Evolutionary conservation across 306 rosid species (phyloP), one percentile per base, ranked within the genome.

Genomic region (Amphicarpaea edgeworthii): DNA sequence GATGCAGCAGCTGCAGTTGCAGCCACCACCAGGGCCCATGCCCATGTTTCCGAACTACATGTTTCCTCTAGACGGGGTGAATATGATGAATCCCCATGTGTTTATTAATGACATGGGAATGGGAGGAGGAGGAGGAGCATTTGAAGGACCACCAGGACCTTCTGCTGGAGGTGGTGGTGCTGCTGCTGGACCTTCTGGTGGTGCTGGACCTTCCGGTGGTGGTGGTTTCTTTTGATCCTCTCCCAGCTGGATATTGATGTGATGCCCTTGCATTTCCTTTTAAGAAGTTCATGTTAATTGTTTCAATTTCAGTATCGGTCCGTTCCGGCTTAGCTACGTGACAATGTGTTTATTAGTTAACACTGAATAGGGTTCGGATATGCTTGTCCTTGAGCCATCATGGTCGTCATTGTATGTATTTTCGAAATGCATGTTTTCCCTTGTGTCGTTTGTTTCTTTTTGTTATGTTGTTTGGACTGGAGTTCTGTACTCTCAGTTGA

Each of bases 221-320:
- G 34, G 37, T 28, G 70, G 65, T 1, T 76, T 66, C 30, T 76
- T 30, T 21, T 76, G 80, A 80, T 68, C 63, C 37, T 30, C 37
- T 55, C 62, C 32, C 32, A 28, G 32, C 32, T 24, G 63, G 63
- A 59, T 59, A 19, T 19, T 8, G 61, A 79, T 46, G 81, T 8
- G 61, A 79, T 46, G 81, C 72, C 61, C 81, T 2, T n/a, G n/a
- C n/a, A n/a, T 7, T 20, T 6, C 9, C 6, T 24, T 15, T 30
- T 12, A 60, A 26, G 12, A 3, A 5, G 37, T 30, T 30, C 37
- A 30, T 30, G 37, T 30, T 30, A 4, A 0, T 53, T 58, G 40
- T 14, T 58, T 55, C 4, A 3, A 11, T 55, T 55, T 21, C 16
- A 55, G 14, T 55, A 10, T 12, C 2, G 9, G 1, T 47, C 16